These are phyloP conservation scores for Adenanthera pavonina DNA, from an alignment of 306 rosid genomes.

Conservation along the genomic window DNA sequence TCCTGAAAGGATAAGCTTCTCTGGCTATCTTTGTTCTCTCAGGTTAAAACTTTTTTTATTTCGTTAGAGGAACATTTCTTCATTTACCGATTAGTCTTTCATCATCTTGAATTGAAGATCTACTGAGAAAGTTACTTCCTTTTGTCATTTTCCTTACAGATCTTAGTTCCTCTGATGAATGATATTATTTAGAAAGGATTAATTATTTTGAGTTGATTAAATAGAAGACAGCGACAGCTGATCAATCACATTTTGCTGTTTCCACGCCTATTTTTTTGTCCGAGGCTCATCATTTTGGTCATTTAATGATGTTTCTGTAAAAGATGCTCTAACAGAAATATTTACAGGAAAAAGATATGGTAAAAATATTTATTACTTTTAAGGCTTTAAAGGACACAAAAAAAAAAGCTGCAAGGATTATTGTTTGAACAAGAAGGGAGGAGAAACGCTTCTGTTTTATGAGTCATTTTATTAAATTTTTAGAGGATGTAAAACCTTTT, in stretches of 20 bases:
- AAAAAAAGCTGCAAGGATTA: not conserved
- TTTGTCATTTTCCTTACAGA: conserved; percentile 35
- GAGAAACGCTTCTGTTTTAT: not conserved
- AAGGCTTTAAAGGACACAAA: not conserved
- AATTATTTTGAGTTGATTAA: conserved; percentile 14
- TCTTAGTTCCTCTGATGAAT: conserved; percentile 20
- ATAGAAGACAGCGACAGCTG: conserved; percentile 44
- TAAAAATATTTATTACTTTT: not conserved
- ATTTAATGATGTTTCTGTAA: conserved; percentile 20
- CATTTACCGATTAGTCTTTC: not conserved
- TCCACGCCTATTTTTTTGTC: conserved; percentile 7
- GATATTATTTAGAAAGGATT: not conserved
- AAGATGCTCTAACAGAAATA: conserved; percentile 25
- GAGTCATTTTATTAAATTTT: too few relatives aligned
- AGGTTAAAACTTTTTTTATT: not conserved
- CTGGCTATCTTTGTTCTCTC: not conserved
- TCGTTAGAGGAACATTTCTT: not conserved
- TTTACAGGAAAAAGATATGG: not conserved
- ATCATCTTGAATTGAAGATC: conserved; percentile 18
- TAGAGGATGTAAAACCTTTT: too few relatives aligned
- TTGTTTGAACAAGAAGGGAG: not conserved
- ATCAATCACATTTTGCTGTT: conserved; percentile 26
- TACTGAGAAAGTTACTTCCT: conserved; percentile 31
- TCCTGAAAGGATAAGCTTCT: not conserved
- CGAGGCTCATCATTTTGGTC: conserved; percentile 19